A percentile compares a stretch with the other conserved stretches of the same genome.
Conservation (phyloP, 148 eudicot species). For the Drosera capensis region DNA sequence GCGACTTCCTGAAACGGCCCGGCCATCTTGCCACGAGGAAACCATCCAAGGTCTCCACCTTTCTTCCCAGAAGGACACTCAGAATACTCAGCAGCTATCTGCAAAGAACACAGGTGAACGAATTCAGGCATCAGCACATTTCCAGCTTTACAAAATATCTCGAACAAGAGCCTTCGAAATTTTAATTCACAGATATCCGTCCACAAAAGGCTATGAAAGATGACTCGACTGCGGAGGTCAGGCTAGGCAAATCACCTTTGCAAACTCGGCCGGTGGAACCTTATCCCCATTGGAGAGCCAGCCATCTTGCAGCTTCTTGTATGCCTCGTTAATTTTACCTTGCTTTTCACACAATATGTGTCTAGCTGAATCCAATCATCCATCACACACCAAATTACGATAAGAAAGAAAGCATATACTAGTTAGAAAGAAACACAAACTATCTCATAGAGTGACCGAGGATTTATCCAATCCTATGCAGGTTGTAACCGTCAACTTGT, state of each 20-base stretch:
- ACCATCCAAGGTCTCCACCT: slow-evolving; percentile 98
- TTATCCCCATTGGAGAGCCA: slow-evolving; percentile 92
- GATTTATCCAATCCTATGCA: too few relatives aligned
- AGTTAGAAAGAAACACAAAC: not conserved
- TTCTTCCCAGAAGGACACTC: slow-evolving; percentile 97
- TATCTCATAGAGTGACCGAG: too few relatives aligned
- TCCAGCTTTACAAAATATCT: too few relatives aligned
- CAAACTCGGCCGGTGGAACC: slow-evolving; percentile 98
- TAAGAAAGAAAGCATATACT: not conserved
- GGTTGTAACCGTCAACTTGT: too few relatives aligned
- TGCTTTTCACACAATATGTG: slow-evolving; percentile 94
- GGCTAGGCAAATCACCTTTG: slow-evolving; percentile 37
- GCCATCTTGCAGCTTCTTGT: slow-evolving; percentile 86
- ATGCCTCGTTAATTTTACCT: slow-evolving; percentile 94
- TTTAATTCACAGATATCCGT: too few relatives aligned
- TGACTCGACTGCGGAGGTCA: not conserved
- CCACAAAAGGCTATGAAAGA: too few relatives aligned
- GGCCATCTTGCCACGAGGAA: slow-evolving; percentile 97
- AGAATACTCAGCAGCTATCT: slow-evolving; percentile 91
- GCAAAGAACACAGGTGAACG: slow-evolving; percentile 1
- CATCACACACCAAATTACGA: slow-evolving; percentile 3
- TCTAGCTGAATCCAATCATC: slow-evolving; percentile 49
- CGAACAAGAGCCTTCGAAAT: too few relatives aligned
- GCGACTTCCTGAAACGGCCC: slow-evolving; percentile 99
- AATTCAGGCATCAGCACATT: not conserved